Evolutionary conservation across 2,329 filamentous ascomycete genomes (phyloP), one percentile per base, ranked within the genome.

Genomic region (Elsinoe australis): DNA sequence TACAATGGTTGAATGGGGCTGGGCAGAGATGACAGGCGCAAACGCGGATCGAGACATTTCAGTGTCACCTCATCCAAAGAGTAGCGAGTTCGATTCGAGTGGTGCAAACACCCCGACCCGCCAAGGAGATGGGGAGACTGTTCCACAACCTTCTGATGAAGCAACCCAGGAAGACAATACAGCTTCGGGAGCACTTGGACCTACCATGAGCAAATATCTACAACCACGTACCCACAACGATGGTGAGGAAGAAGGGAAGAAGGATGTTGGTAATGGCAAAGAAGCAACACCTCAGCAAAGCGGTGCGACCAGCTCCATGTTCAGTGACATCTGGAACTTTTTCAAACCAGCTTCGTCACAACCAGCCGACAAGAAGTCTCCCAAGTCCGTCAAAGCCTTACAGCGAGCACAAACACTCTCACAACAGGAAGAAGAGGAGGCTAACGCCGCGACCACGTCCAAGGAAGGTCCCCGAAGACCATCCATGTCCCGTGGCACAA

Each of bases 1-100:
- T 47, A 95, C 89, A 0, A 81, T 96, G 54, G 87, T 92, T 22
- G 87, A 86, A 49, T 95, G 90, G 74, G 90, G 92, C 2, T 95
- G 89, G 85, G 86, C 87, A 6, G 92, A 98, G 65, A 69, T 98
- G 49, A 95, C 87, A 1, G 79, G 79, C 5, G 73, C 78, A 31
- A 81, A 78, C 57, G 50, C 52, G 19, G 53, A 51, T 58, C 56
- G 32, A 51, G 54, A 21, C 56, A 57, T 26, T 59, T 60, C 21
- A 59, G 62, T 28, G 47, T 55, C 34, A 53, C 58, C 53, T 53
- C 57, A 52, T 26, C 51, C 55, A 10, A 44, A 28, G 9, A 55
- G 55, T 24, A 58, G 59, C 14, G 54, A 54, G 4, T 58, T 60
- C 14, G 56, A 57, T 35, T 57, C 57, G 12, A 56, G 58, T 18